Evolutionary conservation across 73 alveolate genomes (phyloP), one percentile per base, ranked within the genome.

Genomic region (Paramecium tetraurelia): DNA sequence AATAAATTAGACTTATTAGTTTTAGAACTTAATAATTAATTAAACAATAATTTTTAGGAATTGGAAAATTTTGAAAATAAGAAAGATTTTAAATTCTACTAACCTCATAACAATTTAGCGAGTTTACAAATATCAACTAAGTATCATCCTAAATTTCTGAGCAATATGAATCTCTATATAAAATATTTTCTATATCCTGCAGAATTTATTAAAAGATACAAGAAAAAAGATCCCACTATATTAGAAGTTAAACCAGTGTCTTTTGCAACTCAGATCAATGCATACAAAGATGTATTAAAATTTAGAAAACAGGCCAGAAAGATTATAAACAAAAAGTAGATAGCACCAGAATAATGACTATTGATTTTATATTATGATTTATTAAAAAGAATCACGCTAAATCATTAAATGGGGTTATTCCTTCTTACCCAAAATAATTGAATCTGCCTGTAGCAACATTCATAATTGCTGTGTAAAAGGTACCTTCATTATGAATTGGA

Each of bases 401-500:
- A 63, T 63, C 84, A 27, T 63, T 63, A n/a, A 27, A 63, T 27
- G 84, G 84, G 12, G 48, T 63, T 7, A 63, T 59, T 59, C 77
- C 77, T 59, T 59, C 77, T 59, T 59, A 59, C 20, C 77, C 77
- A 59, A 59, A 59, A 22, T 24, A 59, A 59, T 59, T 63, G 50
- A 63, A 63, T 63, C 46, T 63, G 3, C 84, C 84, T 63, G 84
- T 63, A 24, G 77, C 77, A 59, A 59, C 77, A 59, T 59, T 59
- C 77, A 59, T 59, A 22, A 59, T 70, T 21, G 84, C 84, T 63
- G 59, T 72, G 14, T 72, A 72, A 72, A 72, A 72, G 57, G 86
- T 72, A 36, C 57, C 57, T 72, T 72, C 86, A 72, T 72, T 72
- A 72, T 72, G 86, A 33, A 72, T 18, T 35, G 86, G 86, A 31